A percentile compares a stretch with the other conserved stretches of the same genome.
These are phyloP conservation scores for Colletotrichum scovillei DNA, from an alignment of 2,329 filamentous ascomycete genomes.

Conservation along the genomic window DNA sequence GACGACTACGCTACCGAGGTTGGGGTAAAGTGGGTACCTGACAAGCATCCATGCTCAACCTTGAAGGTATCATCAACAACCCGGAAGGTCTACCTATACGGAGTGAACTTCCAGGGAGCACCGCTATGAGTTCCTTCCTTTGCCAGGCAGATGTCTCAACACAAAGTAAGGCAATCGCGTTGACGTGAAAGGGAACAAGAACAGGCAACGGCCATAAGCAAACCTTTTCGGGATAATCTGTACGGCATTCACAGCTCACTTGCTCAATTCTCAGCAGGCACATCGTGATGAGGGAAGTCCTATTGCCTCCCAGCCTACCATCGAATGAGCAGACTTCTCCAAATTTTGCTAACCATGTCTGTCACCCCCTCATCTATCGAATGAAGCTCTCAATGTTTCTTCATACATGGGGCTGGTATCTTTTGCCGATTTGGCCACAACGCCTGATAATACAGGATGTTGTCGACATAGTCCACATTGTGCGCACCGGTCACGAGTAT, in stretches of 20 bases:
- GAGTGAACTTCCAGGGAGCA: neutral
- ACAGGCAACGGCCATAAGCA: neutral
- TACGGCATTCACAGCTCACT: neutral
- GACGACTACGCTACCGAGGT: neutral
- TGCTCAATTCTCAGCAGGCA: neutral
- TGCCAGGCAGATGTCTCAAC: neutral
- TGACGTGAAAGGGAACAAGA: too few relatives aligned
- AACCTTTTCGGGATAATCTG: neutral
- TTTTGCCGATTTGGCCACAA: neutral
- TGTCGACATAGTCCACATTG: neutral
- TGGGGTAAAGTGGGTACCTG: slow-evolving; percentile 3
- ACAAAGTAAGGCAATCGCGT: too few relatives aligned
- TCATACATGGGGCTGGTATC: neutral
- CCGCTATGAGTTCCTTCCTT: neutral
- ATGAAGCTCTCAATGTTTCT: neutral
- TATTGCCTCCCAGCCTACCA: neutral
- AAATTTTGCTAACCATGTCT: neutral
- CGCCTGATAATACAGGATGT: neutral
- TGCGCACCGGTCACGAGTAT: neutral
- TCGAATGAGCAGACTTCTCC: neutral
- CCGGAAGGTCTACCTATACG: neutral
- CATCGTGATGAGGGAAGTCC: neutral
- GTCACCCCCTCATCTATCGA: neutral
- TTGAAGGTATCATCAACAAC: neutral
- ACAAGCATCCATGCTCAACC: neutral